Conservation (phyloP, 1,284 basidiomycete species). For the Microbotryum scabiosae region DNA sequence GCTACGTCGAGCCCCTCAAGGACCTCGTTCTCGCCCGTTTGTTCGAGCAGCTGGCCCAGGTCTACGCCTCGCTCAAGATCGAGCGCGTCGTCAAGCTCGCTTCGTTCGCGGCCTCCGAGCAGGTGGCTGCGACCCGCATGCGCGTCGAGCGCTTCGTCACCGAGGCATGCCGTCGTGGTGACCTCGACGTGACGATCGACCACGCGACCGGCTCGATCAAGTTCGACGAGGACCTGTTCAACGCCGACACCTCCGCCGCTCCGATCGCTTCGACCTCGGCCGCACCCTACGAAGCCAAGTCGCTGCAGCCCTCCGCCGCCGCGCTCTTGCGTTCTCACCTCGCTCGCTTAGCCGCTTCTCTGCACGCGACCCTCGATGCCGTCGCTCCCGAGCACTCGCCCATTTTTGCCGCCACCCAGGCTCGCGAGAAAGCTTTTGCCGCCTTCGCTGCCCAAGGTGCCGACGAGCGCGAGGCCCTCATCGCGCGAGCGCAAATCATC, state of each 20-base stretch:
- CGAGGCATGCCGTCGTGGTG: conserved; percentile 80
- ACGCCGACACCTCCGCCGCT: conserved; percentile 44
- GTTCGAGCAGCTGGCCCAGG: conserved; percentile 87
- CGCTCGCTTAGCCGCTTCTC: conserved; percentile 60
- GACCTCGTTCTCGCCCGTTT: conserved; percentile 87
- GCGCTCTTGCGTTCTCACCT: conserved; percentile 67
- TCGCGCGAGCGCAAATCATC: conserved; percentile 69
- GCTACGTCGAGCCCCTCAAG: conserved; percentile 83
- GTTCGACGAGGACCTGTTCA: conserved; percentile 62
- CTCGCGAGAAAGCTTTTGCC: conserved; percentile 53
- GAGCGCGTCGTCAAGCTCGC: conserved; percentile 61
- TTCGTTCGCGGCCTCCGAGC: conserved; percentile 58
- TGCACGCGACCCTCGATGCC: conserved; percentile 60
- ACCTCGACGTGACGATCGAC: conserved; percentile 80
- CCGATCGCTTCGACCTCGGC: conserved; percentile 38
- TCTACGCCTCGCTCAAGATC: conserved; percentile 84
- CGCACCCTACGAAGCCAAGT: conserved; percentile 41
- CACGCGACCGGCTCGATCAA: conserved; percentile 78
- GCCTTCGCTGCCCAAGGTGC: conserved; percentile 42
- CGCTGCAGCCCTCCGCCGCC: conserved; percentile 58
- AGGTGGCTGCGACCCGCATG: conserved; percentile 48
- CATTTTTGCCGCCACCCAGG: conserved; percentile 43
- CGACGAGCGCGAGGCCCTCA: conserved; percentile 63
- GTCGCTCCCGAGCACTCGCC: conserved; percentile 39
- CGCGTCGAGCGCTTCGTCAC: conserved; percentile 63